Percentiles rank a stretch among this genome's conserved stretches.
These are phyloP conservation scores for Orbilia javanica DNA, from an alignment of 2,329 filamentous ascomycete species.

Conservation along the genomic window DNA sequence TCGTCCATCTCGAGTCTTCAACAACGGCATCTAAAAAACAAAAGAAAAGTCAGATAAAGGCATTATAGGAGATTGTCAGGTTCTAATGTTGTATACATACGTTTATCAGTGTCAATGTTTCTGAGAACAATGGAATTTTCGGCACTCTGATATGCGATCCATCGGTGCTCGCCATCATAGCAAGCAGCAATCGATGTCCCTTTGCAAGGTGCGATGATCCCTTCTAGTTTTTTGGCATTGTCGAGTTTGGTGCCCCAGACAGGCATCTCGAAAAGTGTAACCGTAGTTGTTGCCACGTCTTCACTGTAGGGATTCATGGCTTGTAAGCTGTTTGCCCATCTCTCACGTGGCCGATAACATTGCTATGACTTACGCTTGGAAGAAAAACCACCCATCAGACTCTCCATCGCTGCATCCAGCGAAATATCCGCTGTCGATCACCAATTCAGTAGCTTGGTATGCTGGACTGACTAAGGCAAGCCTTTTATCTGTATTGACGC, in stretches of 20 bases:
- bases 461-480: neutral
- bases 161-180: constrained; percentile 25
- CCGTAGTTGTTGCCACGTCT: neutral
- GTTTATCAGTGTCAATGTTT: constrained; percentile 7
- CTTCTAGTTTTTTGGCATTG: neutral
- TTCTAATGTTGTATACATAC: neutral
- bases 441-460: neutral
- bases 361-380: constrained; percentile 15
- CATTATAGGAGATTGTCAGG: constrained; percentile 2
- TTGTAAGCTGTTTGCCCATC: constrained; percentile 7
- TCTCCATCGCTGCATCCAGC: constrained; percentile 8
- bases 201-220: constrained; percentile 6
- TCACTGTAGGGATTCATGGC: constrained; percentile 3
- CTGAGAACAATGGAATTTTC: neutral
- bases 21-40: neutral
- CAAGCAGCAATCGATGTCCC: constrained; percentile 7
- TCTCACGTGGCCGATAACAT: constrained; percentile 1
- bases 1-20: neutral
- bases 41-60: neutral
- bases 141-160: neutral
- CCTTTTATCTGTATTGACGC: neutral
- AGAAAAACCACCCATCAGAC: constrained; percentile 21
- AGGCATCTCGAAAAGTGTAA: neutral
- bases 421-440: neutral
- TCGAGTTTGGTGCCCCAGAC: neutral